These are phyloP conservation scores for Hyaloscypha variabilis DNA, from an alignment of 495 filamentous ascomycete genomes.

Conservation along the genomic window DNA sequence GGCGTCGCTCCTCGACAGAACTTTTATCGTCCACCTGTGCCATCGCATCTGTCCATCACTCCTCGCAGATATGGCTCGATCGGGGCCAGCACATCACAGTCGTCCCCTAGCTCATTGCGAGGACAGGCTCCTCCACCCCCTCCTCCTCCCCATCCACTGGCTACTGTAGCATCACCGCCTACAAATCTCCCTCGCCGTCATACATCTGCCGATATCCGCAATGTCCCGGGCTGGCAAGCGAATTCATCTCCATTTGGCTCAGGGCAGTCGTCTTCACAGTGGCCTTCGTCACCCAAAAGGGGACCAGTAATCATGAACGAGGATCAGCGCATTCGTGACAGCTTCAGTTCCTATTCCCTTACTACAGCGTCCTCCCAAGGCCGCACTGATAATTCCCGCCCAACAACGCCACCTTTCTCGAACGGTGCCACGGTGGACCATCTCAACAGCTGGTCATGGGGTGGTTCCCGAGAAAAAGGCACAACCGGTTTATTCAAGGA, in stretches of 20 bases:
- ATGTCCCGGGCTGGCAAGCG: constrained; percentile 79
- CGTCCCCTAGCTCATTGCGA: constrained; percentile 75
- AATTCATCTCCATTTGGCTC: constrained; percentile 73
- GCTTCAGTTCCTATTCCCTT: constrained; percentile 81
- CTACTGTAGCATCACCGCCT: constrained; percentile 73
- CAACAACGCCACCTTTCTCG: constrained; percentile 65
- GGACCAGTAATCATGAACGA: constrained; percentile 54
- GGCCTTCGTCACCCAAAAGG: constrained; percentile 85
- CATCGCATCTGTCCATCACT: constrained; percentile 74
- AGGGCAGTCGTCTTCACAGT: constrained; percentile 73
- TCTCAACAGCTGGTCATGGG: constrained; percentile 58
- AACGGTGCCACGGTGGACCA: constrained; percentile 50
- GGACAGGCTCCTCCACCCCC: constrained; percentile 68
- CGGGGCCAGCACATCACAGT: constrained; percentile 60
- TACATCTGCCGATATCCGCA: constrained; percentile 92
- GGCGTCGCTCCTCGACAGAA: constrained; percentile 49
- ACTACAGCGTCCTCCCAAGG: constrained; percentile 55
- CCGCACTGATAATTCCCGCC: constrained; percentile 62
- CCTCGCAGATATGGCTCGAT: constrained; percentile 87
- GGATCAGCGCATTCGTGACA: constrained; percentile 81
- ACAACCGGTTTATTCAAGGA: constrained; percentile 41
- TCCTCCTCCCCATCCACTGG: constrained; percentile 73
- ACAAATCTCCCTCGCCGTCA: constrained; percentile 81
- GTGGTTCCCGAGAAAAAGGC: constrained; percentile 41
- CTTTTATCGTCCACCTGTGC: constrained; percentile 74